These are phyloP conservation scores for Plasmodium adleri DNA, from an alignment of 169 alveolate species.

Conservation along the genomic window DNA sequence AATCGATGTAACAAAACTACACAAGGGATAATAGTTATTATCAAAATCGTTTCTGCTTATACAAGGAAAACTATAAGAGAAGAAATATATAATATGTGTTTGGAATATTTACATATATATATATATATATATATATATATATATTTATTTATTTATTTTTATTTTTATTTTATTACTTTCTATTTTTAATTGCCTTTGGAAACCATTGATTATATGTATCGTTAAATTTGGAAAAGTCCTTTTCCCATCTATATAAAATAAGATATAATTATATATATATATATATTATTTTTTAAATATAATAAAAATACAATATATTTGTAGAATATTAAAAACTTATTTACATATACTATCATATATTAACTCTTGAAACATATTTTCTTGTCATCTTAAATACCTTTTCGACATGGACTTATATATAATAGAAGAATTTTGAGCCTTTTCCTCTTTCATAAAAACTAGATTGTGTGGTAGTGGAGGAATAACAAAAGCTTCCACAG, in stretches of 20 bases:
- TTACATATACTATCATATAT: too few relatives aligned
- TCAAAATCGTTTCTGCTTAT: conserved; percentile 76
- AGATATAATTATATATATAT: not conserved
- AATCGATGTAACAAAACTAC: conserved; percentile 67
- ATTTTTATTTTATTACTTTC: conserved; percentile 27
- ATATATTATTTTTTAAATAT: not conserved
- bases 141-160: conserved; percentile 6
- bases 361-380: too few relatives aligned
- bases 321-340: too few relatives aligned
- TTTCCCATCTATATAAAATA: conserved; percentile 81
- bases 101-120: not conserved
- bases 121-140: not conserved
- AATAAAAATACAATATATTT: not conserved
- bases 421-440: conserved; percentile 69
- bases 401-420: conserved; percentile 77
- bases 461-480: conserved; percentile 86
- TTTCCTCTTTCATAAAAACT: conserved; percentile 78
- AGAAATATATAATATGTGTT: not conserved
- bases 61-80: conserved; percentile 51
- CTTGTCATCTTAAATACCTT: conserved; percentile 11
- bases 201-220: conserved; percentile 85
- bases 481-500: conserved; percentile 83
- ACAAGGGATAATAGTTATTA: conserved; percentile 55
- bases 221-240: conserved; percentile 87
- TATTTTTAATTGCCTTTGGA: conserved; percentile 82